phyloP scores from a whole-genome alignment of 2,329 filamentous ascomycete genomes.

The Aaosphaeria arxii region DNA sequence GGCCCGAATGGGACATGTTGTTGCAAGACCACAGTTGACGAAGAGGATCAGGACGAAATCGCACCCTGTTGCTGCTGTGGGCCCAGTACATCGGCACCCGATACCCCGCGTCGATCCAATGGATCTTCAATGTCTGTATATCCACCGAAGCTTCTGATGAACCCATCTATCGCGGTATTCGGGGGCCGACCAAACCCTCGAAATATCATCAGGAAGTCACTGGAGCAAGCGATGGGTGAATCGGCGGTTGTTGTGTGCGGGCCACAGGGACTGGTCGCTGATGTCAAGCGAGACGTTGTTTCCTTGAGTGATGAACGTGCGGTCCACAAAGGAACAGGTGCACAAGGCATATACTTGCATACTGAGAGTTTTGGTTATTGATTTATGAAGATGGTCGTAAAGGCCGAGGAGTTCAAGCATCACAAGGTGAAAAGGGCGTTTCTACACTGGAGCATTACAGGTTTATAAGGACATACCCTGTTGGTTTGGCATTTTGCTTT shows the following conservation, averaged over 20 bases:
- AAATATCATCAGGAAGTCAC: conserved; percentile 51
- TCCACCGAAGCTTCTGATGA: conserved; percentile 19
- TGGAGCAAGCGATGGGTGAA: conserved; percentile 61
- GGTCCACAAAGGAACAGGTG: conserved; percentile 65
- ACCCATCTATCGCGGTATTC: conserved; percentile 36
- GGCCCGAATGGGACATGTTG: conserved; percentile 42
- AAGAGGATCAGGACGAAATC: conserved; percentile 23
- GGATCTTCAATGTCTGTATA: conserved; percentile 9
- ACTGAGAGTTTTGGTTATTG: conserved; percentile 56
- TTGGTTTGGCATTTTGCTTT: too few relatives aligned
- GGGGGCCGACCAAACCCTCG: conserved; percentile 53
- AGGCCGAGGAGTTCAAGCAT: neutral
- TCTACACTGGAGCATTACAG: too few relatives aligned
- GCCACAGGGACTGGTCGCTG: conserved; percentile 52
- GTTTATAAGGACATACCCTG: too few relatives aligned
- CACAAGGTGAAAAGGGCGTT: too few relatives aligned
- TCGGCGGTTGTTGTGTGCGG: conserved; percentile 63
- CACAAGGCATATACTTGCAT: conserved; percentile 62
- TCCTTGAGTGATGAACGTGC: conserved; percentile 62
- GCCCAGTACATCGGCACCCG: neutral
- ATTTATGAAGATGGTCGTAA: conserved; percentile 1
- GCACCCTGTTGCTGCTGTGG: conserved; percentile 15
- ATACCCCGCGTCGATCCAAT: conserved; percentile 11
- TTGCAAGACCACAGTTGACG: conserved; percentile 46
- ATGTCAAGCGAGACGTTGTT: conserved; percentile 55